Evolutionary conservation across 73 alveolate species (phyloP).

Genomic region (Diophrys appendiculata): DNA sequence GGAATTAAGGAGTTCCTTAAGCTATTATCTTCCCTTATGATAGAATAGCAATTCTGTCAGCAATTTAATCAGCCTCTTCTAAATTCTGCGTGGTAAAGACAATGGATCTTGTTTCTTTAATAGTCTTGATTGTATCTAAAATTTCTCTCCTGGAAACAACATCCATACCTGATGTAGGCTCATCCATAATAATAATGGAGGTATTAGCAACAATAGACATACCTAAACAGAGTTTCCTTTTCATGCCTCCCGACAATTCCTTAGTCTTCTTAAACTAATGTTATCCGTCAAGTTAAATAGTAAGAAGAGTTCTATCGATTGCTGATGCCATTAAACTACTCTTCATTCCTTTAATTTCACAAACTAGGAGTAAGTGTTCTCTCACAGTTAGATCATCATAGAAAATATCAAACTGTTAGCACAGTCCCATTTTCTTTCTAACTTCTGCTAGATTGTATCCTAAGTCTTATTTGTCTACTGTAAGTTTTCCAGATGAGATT

Average conservation of each 20-base stretch:
- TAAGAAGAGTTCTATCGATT: neutral
- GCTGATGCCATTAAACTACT: neutral
- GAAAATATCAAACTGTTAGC: slow-evolving; percentile 68
- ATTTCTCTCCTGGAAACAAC: slow-evolving; percentile 64
- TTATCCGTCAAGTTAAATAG: no score
- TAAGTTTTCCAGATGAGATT: neutral
- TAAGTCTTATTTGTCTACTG: neutral
- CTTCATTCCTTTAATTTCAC: slow-evolving; percentile 14
- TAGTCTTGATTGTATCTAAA: slow-evolving; percentile 61
- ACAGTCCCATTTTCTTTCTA: slow-evolving; percentile 59
- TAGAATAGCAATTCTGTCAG: slow-evolving; percentile 92
- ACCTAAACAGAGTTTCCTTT: slow-evolving; percentile 72
- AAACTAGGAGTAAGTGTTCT: slow-evolving; percentile 46
- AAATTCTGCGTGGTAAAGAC: slow-evolving; percentile 86
- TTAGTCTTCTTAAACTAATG: slow-evolving; percentile 1
- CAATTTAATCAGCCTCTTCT: slow-evolving; percentile 94
- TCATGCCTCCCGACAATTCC: slow-evolving; percentile 61
- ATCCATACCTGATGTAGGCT: slow-evolving; percentile 84
- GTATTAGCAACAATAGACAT: slow-evolving; percentile 70
- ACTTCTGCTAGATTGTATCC: slow-evolving; percentile 32
- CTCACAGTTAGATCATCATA: slow-evolving; percentile 59
- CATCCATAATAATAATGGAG: slow-evolving; percentile 71
- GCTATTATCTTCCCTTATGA: slow-evolving; percentile 83
- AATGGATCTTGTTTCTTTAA: slow-evolving; percentile 61
- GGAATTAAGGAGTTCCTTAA: slow-evolving; percentile 72